A percentile compares a stretch with the other conserved stretches of the same genome.
Evolutionary conservation across 768 basidiomycete species (phyloP).

Genomic region (Lentinula edodes): DNA sequence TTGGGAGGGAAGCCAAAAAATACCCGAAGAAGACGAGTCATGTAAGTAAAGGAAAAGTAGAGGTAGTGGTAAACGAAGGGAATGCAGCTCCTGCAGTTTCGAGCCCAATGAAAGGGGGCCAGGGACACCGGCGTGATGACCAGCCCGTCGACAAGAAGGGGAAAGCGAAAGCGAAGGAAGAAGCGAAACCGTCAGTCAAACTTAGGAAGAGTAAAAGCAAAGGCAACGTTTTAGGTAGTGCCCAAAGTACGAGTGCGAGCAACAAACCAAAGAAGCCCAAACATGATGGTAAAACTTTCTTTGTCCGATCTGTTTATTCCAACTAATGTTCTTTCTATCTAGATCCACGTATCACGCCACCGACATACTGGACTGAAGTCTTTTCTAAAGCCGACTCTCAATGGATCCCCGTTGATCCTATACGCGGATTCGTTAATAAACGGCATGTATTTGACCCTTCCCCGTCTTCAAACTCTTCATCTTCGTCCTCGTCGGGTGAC

Average conservation of each 20-base stretch:
- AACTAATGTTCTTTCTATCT: constrained; percentile 14
- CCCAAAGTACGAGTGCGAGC: constrained; percentile 8
- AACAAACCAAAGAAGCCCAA: constrained; percentile 6
- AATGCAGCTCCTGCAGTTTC: constrained; percentile 26
- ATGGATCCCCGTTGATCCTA: constrained; percentile 92
- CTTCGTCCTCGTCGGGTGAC: constrained; percentile 27
- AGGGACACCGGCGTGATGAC: constrained; percentile 37
- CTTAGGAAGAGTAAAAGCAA: constrained; percentile 53
- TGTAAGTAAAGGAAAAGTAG: constrained; percentile 27
- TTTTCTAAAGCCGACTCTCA: constrained; percentile 87
- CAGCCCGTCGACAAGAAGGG: constrained; percentile 30
- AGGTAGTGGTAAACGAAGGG: constrained; percentile 28
- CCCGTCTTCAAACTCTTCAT: constrained; percentile 9
- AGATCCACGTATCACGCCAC: constrained; percentile 63
- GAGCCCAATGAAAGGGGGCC: constrained; percentile 23
- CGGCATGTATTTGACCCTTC: constrained; percentile 74
- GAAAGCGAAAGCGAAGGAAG: constrained; percentile 56
- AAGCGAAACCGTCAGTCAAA: constrained; percentile 47
- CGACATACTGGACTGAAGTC: constrained; percentile 96
- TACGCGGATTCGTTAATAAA: constrained; percentile 75
- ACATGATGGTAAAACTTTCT: neutral
- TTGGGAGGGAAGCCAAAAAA: constrained; percentile 49
- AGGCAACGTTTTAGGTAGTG: constrained; percentile 34
- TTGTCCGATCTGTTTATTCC: no score
- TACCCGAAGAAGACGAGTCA: constrained; percentile 25